Evolutionary conservation across 768 basidiomycete genomes (phyloP).

Genomic region (Hypholoma sublateritium): DNA sequence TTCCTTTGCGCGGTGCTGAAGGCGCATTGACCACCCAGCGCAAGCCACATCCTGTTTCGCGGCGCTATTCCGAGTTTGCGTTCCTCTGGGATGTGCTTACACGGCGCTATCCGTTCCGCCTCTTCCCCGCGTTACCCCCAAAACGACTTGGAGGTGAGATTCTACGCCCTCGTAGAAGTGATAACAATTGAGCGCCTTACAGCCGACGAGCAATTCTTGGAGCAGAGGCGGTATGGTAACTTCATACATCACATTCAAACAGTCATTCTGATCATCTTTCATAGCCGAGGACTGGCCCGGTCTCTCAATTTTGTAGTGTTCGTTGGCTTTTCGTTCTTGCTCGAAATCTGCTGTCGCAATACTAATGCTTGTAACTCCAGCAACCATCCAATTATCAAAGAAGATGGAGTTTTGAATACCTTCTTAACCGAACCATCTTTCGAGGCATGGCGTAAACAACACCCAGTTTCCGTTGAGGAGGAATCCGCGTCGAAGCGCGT

Average conservation of each 20-base stretch:
- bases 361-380: no score
- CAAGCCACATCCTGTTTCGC: constrained; percentile 67
- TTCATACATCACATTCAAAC: background rate
- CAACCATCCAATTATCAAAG: constrained; percentile 90
- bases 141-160: constrained; percentile 87
- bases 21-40: constrained; percentile 27
- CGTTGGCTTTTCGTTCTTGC: constrained; percentile 23
- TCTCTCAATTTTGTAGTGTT: constrained; percentile 80
- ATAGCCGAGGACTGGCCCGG: constrained; percentile 76
- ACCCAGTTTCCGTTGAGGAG: constrained; percentile 78
- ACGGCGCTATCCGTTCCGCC: constrained; percentile 90
- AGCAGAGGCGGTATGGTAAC: constrained; percentile 70
- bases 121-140: constrained; percentile 85
- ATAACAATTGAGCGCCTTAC: constrained; percentile 6
- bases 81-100: constrained; percentile 87
- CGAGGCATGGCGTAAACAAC: constrained; percentile 84
- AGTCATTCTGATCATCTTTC: constrained; percentile 2
- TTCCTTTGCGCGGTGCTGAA: background rate
- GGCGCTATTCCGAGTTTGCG: constrained; percentile 92
- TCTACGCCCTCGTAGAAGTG: constrained; percentile 7
- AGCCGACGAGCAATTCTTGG: constrained; percentile 90
- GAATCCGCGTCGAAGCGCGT: constrained; percentile 80
- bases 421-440: constrained; percentile 86
- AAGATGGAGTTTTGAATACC: constrained; percentile 78
- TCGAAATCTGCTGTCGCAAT: no score